Conservation (phyloP, 257 asterid genomes). For the Euphrasia confusa region DNA sequence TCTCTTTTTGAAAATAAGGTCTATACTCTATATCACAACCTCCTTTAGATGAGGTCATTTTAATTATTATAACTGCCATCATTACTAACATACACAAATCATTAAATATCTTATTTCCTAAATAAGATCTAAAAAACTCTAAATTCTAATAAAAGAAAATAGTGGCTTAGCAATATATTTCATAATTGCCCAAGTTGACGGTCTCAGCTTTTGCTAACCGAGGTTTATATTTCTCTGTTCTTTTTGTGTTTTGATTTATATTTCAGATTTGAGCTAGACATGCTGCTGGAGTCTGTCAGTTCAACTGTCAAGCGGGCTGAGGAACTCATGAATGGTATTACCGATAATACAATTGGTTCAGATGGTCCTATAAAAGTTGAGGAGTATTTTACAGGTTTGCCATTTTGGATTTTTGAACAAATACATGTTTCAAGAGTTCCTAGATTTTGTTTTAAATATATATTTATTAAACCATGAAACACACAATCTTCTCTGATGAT, state of each 20-base stretch:
- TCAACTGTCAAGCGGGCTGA: conserved; percentile 76
- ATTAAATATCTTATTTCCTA: background rate
- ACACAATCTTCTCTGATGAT: conserved; percentile 4
- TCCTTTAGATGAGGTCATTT: background rate
- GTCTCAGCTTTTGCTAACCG: conserved; percentile 10
- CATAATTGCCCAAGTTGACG: conserved; percentile 6
- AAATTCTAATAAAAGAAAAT: background rate
- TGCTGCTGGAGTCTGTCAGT: conserved; percentile 80
- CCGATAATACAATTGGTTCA: conserved; percentile 46
- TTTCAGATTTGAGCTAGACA: conserved; percentile 86
- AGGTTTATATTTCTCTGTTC: conserved; percentile 11
- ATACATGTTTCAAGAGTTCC: conserved; percentile 2
- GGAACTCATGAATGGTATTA: conserved; percentile 56
- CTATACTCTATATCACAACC: background rate
- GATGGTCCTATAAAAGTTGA: conserved; percentile 53
- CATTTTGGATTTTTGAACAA: conserved; percentile 19
- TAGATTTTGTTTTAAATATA: background rate
- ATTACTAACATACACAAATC: background rate
- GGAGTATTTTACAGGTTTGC: conserved; percentile 81
- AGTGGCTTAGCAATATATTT: background rate
- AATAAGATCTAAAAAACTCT: background rate
- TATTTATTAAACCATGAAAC: background rate
- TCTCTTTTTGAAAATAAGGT: background rate
- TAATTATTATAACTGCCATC: background rate
- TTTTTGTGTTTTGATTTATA: conserved; percentile 22